Evolutionary conservation across 2,329 filamentous ascomycete genomes (phyloP), one percentile per base, ranked within the genome.

Genomic region (Sphaerulina vaccinii): DNA sequence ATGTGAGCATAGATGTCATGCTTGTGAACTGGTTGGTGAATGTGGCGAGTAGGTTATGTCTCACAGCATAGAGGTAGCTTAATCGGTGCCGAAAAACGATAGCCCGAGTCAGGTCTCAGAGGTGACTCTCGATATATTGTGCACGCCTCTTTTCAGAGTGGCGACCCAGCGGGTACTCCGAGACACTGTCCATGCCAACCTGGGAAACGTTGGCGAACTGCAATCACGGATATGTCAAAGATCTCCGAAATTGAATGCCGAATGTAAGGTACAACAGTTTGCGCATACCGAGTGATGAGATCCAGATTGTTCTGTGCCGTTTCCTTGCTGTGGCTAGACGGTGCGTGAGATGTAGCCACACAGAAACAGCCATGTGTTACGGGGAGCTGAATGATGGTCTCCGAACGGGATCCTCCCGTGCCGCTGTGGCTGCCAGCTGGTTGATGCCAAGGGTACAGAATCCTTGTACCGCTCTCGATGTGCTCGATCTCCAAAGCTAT

Each of bases 21-120:
- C 5, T 35, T 35, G 5, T 5, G 32, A 5, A 35, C 5, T 35
- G 5, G 32, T 35, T 35, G 13, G 11, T 5, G 5, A 35, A 7
- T 35, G 32, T 35, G 32, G 32, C 32, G 13, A 35, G 13, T 5
- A 15, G 5, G 32, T 35, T n/a, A n/a, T 35, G 32, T 35, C 13
- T 35, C 13, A 15, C 13, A 27, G 21, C 11, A 3, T n/a, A 24
- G n/a, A 46, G 16, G 43, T 36, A 44, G 16, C 18, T 40, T 19
- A n/a, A 36, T 48, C 45, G 45, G 35, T 39, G 45, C 45, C 45
- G 45, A n/a, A 39, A 24, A 21, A 19, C 3, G 16, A 22, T 18
- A 36, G 35, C 45, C 24, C 45, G 23, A 48, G 18, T 39, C n/a
- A 5, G 24, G 45, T 48, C 36, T 48, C 43, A 46, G n/a, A n/a